A percentile compares a stretch with the other conserved stretches of the same genome.
phyloP scores from a whole-genome alignment of 345 rosid genomes.

The Eutrema yunnanense region DNA sequence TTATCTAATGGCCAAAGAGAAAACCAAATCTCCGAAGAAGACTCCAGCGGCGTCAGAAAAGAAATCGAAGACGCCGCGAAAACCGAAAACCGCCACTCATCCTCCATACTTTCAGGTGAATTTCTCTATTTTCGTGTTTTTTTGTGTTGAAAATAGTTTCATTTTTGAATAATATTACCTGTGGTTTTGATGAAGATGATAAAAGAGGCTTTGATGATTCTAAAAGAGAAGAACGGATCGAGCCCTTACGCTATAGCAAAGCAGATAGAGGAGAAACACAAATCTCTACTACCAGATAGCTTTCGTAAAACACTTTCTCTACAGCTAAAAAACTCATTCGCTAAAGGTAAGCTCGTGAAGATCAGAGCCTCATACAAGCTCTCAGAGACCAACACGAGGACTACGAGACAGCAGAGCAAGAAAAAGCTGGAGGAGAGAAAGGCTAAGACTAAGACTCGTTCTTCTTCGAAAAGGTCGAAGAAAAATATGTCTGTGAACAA shows the following conservation, averaged over 20 bases:
- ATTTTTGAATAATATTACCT: neutral
- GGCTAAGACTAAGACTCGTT: conserved; percentile 2
- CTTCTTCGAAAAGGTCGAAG: conserved; percentile 7
- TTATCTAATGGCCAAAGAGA: conserved; percentile 29
- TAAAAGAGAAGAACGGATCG: conserved; percentile 70
- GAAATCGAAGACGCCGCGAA: conserved; percentile 39
- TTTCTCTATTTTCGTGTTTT: neutral
- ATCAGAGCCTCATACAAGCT: conserved; percentile 84
- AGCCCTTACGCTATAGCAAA: conserved; percentile 83
- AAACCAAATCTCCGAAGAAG: conserved; percentile 33
- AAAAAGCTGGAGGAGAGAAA: neutral
- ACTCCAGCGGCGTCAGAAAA: conserved; percentile 33
- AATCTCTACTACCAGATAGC: conserved; percentile 52
- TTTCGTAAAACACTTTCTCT: conserved; percentile 60
- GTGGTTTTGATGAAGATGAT: conserved; percentile 54
- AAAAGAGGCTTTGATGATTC: conserved; percentile 54
- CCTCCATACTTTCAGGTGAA: conserved; percentile 83
- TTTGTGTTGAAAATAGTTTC: neutral
- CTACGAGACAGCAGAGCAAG: neutral
- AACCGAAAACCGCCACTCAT: conserved; percentile 48
- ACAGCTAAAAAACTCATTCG: conserved; percentile 62
- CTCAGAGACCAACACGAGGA: conserved; percentile 29
- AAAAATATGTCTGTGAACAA: conserved; percentile 18
- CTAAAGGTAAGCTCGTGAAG: conserved; percentile 65
- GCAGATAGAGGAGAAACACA: conserved; percentile 74